Conservation (phyloP, 768 basidiomycete species). For the Suillus discolor region DNA sequence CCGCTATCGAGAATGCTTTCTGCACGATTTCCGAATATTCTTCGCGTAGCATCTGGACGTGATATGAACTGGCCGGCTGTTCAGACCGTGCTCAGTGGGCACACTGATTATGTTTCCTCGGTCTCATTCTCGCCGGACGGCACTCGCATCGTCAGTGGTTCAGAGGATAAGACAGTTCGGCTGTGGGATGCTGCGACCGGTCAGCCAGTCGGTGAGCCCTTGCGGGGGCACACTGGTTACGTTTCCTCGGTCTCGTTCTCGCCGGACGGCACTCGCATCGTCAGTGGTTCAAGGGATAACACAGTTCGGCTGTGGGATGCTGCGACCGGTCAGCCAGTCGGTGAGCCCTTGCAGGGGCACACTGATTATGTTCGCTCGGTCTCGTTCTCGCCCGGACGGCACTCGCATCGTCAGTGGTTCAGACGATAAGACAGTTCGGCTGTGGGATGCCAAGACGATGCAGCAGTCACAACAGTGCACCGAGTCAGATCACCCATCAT, state of each 20-base stretch:
- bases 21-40: background rate
- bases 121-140: background rate
- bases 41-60: background rate
- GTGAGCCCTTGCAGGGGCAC: background rate
- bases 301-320: background rate
- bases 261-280: background rate
- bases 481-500: background rate
- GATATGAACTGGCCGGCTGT: background rate
- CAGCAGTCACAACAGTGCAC: background rate
- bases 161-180: background rate
- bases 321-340: background rate
- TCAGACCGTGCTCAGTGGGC: background rate
- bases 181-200: background rate
- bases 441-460: background rate
- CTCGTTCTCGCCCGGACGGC: too few relatives aligned
- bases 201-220: background rate
- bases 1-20: background rate
- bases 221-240: fast-evolving
- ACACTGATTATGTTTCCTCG: fast-evolving
- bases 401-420: too few relatives aligned
- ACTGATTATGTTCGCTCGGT: fast-evolving
- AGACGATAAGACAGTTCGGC: too few relatives aligned
- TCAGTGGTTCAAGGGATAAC: background rate
- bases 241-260: background rate
- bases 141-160: background rate